These are phyloP conservation scores for Drosera spatulata DNA, from an alignment of 179 eudicot genomes.

Conservation along the genomic window DNA sequence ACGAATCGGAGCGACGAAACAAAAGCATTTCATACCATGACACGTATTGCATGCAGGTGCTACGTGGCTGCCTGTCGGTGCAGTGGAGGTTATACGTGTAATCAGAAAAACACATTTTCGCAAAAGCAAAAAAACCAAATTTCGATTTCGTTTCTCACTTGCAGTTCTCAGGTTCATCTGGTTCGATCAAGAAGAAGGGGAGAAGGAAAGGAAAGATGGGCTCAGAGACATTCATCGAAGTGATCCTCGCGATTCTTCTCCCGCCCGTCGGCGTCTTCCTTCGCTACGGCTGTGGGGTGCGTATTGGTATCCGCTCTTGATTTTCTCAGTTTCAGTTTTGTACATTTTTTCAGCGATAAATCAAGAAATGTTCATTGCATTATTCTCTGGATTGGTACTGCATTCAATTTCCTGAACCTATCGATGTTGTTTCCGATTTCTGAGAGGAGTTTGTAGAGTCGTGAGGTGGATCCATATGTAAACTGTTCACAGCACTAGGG, in stretches of 20 bases:
- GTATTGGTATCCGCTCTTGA: too few relatives aligned
- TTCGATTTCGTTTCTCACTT: neutral
- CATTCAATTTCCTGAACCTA: too few relatives aligned
- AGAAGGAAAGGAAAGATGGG: slow-evolving; percentile 15
- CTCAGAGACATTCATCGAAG: slow-evolving; percentile 30
- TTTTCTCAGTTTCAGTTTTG: too few relatives aligned
- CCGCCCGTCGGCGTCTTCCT: slow-evolving; percentile 50
- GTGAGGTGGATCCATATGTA: too few relatives aligned
- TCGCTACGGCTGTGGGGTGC: slow-evolving; percentile 33
- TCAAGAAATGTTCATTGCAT: too few relatives aligned
- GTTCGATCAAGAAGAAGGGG: neutral
- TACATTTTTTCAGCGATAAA: too few relatives aligned
- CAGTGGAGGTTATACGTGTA: too few relatives aligned
- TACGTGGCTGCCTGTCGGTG: neutral
- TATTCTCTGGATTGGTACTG: too few relatives aligned
- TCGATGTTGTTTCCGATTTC: too few relatives aligned
- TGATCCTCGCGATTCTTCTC: slow-evolving; percentile 34
- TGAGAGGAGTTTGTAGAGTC: too few relatives aligned
- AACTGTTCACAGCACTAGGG: too few relatives aligned
- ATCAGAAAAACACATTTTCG: neutral
- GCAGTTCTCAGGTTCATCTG: neutral
- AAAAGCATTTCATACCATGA: neutral
- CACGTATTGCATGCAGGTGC: neutral
- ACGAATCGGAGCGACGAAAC: too few relatives aligned
- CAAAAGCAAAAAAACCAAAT: neutral